These are phyloP conservation scores for Wallacemonas collosoma DNA, from an alignment of 208 protist genomes.

Conservation along the genomic window DNA sequence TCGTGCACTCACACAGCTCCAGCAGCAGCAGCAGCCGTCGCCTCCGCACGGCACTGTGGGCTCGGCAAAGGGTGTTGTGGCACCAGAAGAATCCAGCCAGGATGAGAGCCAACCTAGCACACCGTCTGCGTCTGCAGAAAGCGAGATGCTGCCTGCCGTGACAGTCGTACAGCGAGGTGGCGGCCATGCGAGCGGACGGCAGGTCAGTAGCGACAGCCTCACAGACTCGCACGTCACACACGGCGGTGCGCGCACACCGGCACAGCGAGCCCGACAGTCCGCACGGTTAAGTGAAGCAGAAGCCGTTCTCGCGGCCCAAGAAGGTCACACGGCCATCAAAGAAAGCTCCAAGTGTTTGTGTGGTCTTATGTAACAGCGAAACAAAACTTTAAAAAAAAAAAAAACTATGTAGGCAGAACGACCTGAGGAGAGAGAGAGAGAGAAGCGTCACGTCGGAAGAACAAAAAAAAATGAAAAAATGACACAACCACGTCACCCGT, in stretches of 20 bases:
- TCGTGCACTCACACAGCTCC: neutral
- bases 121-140: neutral
- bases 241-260: neutral
- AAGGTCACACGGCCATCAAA: slow-evolving; percentile 12
- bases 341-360: slow-evolving; percentile 35
- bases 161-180: neutral
- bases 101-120: neutral
- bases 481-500: too few relatives aligned
- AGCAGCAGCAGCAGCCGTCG: neutral
- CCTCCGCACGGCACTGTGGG: neutral
- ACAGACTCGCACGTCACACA: neutral
- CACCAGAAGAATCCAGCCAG: slow-evolving; percentile 1
- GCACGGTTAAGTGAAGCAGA: slow-evolving; percentile 9
- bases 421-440: too few relatives aligned
- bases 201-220: neutral
- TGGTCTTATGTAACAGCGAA: slow-evolving; percentile 20
- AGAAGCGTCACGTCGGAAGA: too few relatives aligned
- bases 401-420: too few relatives aligned
- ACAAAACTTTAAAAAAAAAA: slow-evolving; percentile 18
- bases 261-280: neutral
- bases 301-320: slow-evolving; percentile 8
- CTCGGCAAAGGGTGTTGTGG: neutral
- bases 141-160: neutral
- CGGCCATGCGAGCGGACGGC: neutral
- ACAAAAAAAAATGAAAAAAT: neutral